These are phyloP conservation scores for Dimocarpus longan DNA, from an alignment of 345 rosid genomes.

Conservation along the genomic window DNA sequence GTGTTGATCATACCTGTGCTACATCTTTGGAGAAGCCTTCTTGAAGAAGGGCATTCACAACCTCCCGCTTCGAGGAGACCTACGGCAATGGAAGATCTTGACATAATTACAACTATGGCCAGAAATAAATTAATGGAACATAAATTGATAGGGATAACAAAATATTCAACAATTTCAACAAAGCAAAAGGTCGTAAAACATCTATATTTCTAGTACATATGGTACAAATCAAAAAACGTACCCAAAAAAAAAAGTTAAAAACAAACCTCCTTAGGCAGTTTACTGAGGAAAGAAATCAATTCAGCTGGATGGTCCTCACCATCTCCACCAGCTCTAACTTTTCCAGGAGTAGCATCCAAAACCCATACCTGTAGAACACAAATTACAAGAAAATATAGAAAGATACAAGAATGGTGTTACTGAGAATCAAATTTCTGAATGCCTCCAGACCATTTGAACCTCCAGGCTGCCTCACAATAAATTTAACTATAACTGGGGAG, in stretches of 20 bases:
- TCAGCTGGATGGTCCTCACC: constrained; percentile 93
- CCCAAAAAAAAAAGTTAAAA: not conserved
- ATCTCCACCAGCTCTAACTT: constrained; percentile 82
- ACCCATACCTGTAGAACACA: constrained; percentile 73
- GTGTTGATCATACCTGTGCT: constrained; percentile 52
- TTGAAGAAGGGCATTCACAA: constrained; percentile 47
- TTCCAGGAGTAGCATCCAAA: constrained; percentile 97
- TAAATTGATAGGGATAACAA: too few relatives aligned
- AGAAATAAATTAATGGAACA: not conserved
- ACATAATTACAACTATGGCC: constrained; percentile 11
- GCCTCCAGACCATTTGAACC: not conserved
- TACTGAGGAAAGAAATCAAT: constrained; percentile 68
- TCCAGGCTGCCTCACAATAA: not conserved
- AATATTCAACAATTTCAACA: not conserved
- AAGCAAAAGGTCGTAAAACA: not conserved
- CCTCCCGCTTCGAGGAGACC: constrained; percentile 59
- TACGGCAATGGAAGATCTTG: constrained; percentile 33
- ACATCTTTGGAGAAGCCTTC: constrained; percentile 67
- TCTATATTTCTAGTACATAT: not conserved
- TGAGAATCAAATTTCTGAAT: not conserved
- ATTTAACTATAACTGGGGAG: not conserved
- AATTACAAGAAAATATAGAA: not conserved
- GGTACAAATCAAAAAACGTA: not conserved
- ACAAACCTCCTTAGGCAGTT: constrained; percentile 71
- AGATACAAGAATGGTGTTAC: not conserved